A percentile compares a stretch with the other conserved stretches of the same genome.
Evolutionary conservation across 1,139 yeast species (phyloP).

Genomic region (Geotrichum citri-aurantii): DNA sequence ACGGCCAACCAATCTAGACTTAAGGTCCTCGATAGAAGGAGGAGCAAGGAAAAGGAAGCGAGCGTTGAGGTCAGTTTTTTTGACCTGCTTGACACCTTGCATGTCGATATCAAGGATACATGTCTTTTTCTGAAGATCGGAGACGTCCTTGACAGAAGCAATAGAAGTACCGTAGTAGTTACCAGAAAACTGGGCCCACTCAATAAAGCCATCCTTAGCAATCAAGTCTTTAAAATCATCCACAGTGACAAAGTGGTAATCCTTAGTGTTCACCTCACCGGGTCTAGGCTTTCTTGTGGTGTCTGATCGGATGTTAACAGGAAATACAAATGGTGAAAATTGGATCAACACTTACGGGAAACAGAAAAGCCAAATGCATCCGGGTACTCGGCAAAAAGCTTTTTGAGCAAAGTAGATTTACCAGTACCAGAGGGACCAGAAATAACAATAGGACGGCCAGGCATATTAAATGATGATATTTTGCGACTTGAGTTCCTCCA

Average conservation of each 20-base stretch:
- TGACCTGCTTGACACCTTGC: slow-evolving; percentile 96
- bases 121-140: slow-evolving; percentile 47
- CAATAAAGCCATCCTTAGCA: slow-evolving; percentile 71
- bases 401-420: slow-evolving; percentile 86
- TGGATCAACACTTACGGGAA: slow-evolving; percentile 41
- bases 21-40: slow-evolving; percentile 76
- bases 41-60: slow-evolving; percentile 85
- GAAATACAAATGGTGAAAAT: not conserved
- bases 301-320: slow-evolving; percentile 37
- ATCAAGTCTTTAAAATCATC: slow-evolving; percentile 75
- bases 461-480: slow-evolving; percentile 9
- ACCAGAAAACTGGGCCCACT: slow-evolving; percentile 97
- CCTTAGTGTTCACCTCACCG: slow-evolving; percentile 85
- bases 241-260: slow-evolving; percentile 78
- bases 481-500: not conserved
- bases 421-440: slow-evolving; percentile 98
- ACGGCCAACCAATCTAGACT: slow-evolving; percentile 70
- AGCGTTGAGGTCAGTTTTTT: slow-evolving; percentile 74
- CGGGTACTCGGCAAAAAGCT: slow-evolving; percentile 85
- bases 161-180: slow-evolving; percentile 94
- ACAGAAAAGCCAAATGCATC: slow-evolving; percentile 87
- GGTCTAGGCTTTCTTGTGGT: slow-evolving; percentile 89
- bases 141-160: slow-evolving; percentile 74
- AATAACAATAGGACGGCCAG: slow-evolving; percentile 77
- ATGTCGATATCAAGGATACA: slow-evolving; percentile 95